Evolutionary conservation across 192 early-diverging fungal genomes (phyloP).

Genomic region (Diversispora epigaea): DNA sequence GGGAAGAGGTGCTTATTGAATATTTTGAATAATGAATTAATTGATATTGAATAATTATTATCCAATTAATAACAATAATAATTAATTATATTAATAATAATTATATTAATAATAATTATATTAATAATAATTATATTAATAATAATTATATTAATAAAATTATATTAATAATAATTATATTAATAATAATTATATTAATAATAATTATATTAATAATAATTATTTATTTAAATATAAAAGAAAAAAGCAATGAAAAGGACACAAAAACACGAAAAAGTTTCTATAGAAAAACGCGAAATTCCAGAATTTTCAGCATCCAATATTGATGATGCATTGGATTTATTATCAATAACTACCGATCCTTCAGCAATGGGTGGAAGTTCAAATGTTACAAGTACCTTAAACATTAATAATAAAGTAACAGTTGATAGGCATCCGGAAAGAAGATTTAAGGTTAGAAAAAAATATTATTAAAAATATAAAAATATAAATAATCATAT

Average conservation of each 20-base stretch:
- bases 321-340: conserved; percentile 84
- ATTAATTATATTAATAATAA: not conserved
- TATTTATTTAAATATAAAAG: conserved; percentile 27
- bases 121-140: not conserved
- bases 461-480: no score
- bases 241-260: conserved; percentile 62
- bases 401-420: conserved; percentile 10
- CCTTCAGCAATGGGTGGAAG: conserved; percentile 30
- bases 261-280: conserved; percentile 45
- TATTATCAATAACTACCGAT: conserved; percentile 50
- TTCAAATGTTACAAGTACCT: conserved; percentile 38
- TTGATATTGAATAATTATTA: not conserved
- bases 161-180: not conserved
- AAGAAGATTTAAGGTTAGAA: conserved; percentile 65
- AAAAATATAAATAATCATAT: no score
- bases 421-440: conserved; percentile 85
- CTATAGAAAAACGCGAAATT: conserved; percentile 49
- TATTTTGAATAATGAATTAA: not conserved
- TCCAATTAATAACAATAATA: not conserved
- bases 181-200: not conserved
- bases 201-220: not conserved
- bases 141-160: no score
- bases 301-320: conserved; percentile 76
- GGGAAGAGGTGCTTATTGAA: conserved; percentile 45
- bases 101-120: not conserved